These are phyloP conservation scores for Tetracentron sinense DNA, from an alignment of 164 flowering plant genomes.

Conservation along the genomic window DNA sequence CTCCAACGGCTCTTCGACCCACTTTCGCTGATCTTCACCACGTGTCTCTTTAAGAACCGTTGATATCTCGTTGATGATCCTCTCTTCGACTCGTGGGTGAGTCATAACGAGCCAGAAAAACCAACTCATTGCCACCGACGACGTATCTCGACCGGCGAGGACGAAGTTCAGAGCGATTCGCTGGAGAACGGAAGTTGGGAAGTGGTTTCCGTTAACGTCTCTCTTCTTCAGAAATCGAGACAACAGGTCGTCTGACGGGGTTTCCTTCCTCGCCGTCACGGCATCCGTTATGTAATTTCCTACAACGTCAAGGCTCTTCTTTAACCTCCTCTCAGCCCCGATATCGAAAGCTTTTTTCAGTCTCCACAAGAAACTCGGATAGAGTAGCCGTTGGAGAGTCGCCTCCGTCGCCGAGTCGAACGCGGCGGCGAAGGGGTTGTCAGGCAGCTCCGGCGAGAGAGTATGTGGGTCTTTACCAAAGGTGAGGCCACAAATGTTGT, in stretches of 20 bases:
- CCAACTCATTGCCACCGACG: conserved; percentile 90
- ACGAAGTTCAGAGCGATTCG: conserved; percentile 86
- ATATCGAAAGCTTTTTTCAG: conserved; percentile 46
- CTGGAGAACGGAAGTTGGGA: conserved; percentile 46
- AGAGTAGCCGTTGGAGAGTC: conserved; percentile 62
- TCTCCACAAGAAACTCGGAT: conserved; percentile 70
- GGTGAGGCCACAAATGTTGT: conserved; percentile 84
- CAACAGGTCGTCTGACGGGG: conserved; percentile 67
- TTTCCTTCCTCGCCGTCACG: conserved; percentile 42
- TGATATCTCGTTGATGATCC: conserved; percentile 54
- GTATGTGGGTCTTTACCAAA: conserved; percentile 89
- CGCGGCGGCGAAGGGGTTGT: conserved; percentile 63
- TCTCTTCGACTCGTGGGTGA: conserved; percentile 48
- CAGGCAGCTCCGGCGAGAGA: conserved; percentile 57
- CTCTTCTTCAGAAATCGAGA: conserved; percentile 74
- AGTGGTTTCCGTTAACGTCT: conserved; percentile 50
- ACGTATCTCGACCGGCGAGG: conserved; percentile 90
- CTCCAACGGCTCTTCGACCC: conserved; percentile 60
- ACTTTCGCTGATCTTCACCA: conserved; percentile 41
- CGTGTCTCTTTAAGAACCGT: conserved; percentile 55
- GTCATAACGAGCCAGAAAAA: conserved; percentile 78
- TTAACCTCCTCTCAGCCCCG: conserved; percentile 50
- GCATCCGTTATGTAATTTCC: conserved; percentile 67
- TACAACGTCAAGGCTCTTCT: conserved; percentile 47
- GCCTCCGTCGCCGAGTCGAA: conserved; percentile 86